Base-by-base conservation (phyloP, 148 eudicot genomes). In the Dianthus caryophyllus region DNA sequence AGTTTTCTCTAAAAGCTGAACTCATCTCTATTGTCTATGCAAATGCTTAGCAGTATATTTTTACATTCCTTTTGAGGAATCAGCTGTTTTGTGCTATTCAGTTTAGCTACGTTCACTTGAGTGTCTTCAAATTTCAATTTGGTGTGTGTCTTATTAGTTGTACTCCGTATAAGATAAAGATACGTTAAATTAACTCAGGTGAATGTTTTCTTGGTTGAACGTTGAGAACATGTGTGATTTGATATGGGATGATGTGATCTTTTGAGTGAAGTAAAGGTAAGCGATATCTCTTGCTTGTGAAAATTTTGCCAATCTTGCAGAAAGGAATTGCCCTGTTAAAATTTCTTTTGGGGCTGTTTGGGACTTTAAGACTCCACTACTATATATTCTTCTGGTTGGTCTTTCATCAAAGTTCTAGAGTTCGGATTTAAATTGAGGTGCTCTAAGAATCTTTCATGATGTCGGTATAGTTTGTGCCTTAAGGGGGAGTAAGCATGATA, bases 1-100 rank as follows among this genome's bases (percentile, higher is more conserved):
- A 86, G 88, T 69, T 30, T 18, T n/a, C 38, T 14, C 24, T 16
- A 20, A 48, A 49, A 0, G 20, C 54, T 5, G 33, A 46, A 12
- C 38, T 44, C 29, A n/a, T 26, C 17, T 33, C 64, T 20, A 60
- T 60, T 26, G 26, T 16, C 14, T 22, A 43, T 57, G 27, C 50
- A 20, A 50, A 57, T 43, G 22, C 24, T 57, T 44, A 25, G 31
- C 24, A 56, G 15, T 44, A 30, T 56, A 13, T 18, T 15, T 33
- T 26, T 33, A 33, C n/a, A 36, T 60, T 33, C 16, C 9, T 44
- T 44, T 46, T 16, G 8, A 1, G 13, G 6, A 44, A 46, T 39
- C 11, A 15, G 21, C 18, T n/a, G 20, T 43, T 15, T 63, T 43
- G 22, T 61, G 65, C 21, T 21, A 13, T 41, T 38, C 17, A 12